Evolutionary conservation across 2,329 filamentous ascomycete species (phyloP).

Genomic region (Aspergillus fijiensis): DNA sequence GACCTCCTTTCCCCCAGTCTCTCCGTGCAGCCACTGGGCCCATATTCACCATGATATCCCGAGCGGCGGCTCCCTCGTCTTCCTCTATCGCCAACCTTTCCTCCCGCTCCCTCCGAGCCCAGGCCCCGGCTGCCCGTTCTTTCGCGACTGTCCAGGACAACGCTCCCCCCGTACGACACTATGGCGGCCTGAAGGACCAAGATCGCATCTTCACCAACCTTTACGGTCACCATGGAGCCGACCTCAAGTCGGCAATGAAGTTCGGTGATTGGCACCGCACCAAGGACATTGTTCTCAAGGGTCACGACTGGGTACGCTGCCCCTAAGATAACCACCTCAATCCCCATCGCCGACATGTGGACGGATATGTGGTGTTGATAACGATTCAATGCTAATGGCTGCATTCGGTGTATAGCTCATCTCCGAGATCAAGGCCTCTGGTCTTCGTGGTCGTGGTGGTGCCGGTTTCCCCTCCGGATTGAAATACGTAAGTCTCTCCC

Average conservation of each 20-base stretch:
- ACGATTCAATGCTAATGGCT: conserved; percentile 24
- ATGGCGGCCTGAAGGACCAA: conserved; percentile 90
- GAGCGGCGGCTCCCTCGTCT: conserved; percentile 46
- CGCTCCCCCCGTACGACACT: conserved; percentile 58
- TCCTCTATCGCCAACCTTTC: conserved; percentile 42
- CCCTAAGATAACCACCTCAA: background rate
- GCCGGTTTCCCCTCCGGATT: conserved; percentile 96
- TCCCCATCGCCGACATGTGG: background rate
- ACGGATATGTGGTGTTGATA: background rate
- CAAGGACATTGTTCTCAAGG: conserved; percentile 96
- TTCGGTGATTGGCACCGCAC: conserved; percentile 99
- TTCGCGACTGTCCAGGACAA: conserved; percentile 81
- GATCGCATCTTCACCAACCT: conserved; percentile 99
- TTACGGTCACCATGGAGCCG: conserved; percentile 87
- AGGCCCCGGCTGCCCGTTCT: conserved; percentile 54
- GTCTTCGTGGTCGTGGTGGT: conserved; percentile 90
- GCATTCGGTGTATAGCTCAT: conserved; percentile 66
- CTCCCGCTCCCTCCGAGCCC: conserved; percentile 43
- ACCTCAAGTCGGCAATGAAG: conserved; percentile 92
- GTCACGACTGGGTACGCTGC: conserved; percentile 77
- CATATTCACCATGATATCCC: conserved; percentile 46
- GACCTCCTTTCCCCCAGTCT: conserved; percentile 24
- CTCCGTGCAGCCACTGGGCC: conserved; percentile 35
- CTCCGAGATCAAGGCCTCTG: conserved; percentile 93
- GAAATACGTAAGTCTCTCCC: conserved; percentile 79